Base-by-base conservation (phyloP, 805 yeast species). In the Kodamaea laetipori region DNA sequence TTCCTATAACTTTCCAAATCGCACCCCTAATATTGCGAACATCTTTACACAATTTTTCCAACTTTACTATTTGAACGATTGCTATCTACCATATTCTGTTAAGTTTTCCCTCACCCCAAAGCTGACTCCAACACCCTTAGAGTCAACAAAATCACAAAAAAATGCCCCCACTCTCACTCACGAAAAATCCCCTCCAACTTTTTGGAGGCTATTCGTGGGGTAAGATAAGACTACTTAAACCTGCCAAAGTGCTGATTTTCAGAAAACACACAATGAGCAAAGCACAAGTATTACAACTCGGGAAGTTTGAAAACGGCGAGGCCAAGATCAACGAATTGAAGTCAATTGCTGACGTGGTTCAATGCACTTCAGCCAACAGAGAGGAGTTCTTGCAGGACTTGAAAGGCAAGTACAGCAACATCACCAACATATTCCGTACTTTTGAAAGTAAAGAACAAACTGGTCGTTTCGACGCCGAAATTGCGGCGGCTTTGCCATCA, bases 381-480 rank as follows among this genome's bases (percentile, higher is more conserved):
- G 60, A 56, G 13, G 72, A 73, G 53, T 76, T 76, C 48, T 51
- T 76, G 46, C 15, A 47, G 24, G 80, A 75, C 48, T 63, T 74
- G 54, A 59, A 67, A 45, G 57, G 63, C 3, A 76, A 75, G 55
- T 77, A 76, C 56, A 55, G 58, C 33, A 76, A 71, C 36, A 56
- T 75, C 25, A 63, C 64, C 26, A 63, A 63, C 33, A 71, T 75
- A 43, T 65, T 68, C 38, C 71, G 90, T 50, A 81, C 89, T 1
- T 81, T 76, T 45, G 69, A 61, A 4, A 74, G 82, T 47, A 70
- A 73, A 8, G 49, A 51, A 6, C 64, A 69, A 39, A 82, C 88
- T 2, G 90, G 90, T 1, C 62, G 79, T 35, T 80, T 84, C 49
- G 90, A 84, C 57, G 75, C 68, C 38, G 90, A 84, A 51, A 58